Evolutionary conservation across 2,329 filamentous ascomycete genomes (phyloP).

Genomic region (Curvularia sp.): DNA sequence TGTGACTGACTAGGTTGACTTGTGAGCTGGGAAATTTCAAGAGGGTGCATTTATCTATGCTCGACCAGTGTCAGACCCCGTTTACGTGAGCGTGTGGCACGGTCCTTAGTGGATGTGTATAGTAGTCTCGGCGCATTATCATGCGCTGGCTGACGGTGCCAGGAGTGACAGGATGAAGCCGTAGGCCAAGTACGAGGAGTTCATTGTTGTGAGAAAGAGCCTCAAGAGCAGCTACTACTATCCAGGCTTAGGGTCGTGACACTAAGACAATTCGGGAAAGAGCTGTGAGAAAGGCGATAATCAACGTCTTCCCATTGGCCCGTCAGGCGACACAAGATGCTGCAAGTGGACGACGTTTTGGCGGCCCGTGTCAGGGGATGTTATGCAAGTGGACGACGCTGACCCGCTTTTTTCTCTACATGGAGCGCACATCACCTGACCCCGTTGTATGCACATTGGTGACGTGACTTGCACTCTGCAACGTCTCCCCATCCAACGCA

Average conservation of each 20-base stretch:
- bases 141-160: background rate
- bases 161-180: background rate
- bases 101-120: background rate
- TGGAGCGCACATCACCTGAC: background rate
- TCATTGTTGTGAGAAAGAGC: background rate
- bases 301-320: background rate
- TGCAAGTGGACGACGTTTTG: background rate
- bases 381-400: slow-evolving; percentile 1
- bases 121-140: background rate
- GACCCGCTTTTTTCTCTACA: background rate
- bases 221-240: background rate
- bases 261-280: background rate
- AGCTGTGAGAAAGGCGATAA: too few relatives aligned
- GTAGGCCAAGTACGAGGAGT: background rate
- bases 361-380: background rate
- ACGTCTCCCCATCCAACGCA: background rate
- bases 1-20: background rate
- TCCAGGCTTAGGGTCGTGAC: background rate
- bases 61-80: background rate
- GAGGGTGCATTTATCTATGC: background rate
- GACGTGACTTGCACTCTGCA: background rate
- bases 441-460: background rate
- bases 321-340: background rate
- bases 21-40: background rate
- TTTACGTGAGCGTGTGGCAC: background rate